Conservation (phyloP, 208 protist genomes). For the Leishmania arabica region DNA sequence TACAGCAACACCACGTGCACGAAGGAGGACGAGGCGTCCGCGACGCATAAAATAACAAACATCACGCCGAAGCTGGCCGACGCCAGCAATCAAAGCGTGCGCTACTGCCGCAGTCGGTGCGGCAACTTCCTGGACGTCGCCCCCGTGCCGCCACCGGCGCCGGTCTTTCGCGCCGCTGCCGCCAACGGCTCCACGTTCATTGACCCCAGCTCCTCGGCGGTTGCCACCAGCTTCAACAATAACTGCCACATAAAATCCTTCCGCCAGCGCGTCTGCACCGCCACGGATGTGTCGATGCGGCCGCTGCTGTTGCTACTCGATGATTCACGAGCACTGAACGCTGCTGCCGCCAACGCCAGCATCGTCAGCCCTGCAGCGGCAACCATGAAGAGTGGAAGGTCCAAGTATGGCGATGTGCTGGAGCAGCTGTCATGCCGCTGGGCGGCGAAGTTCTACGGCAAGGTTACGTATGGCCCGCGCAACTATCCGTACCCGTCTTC, state of each 20-base stretch:
- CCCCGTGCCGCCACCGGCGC: neutral
- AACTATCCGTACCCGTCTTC: slow-evolving; percentile 90
- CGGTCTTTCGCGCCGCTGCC: neutral
- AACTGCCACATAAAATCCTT: slow-evolving; percentile 63
- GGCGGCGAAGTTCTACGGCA: slow-evolving; percentile 87
- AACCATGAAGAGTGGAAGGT: neutral
- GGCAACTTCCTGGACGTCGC: neutral
- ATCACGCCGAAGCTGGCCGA: neutral
- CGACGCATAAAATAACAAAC: neutral
- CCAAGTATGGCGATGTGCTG: slow-evolving; percentile 52
- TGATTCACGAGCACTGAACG: slow-evolving; percentile 1
- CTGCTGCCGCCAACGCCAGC: neutral
- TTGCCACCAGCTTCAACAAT: slow-evolving; percentile 52
- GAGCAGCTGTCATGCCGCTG: slow-evolving; percentile 68
- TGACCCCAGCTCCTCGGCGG: slow-evolving; percentile 46
- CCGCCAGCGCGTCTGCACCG: slow-evolving; percentile 52
- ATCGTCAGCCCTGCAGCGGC: neutral
- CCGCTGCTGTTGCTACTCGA: slow-evolving; percentile 43
- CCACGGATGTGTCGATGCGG: slow-evolving; percentile 76
- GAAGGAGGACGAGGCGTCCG: slow-evolving; percentile 7
- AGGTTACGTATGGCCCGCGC: slow-evolving; percentile 82
- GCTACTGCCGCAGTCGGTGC: neutral
- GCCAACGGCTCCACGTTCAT: slow-evolving; percentile 50
- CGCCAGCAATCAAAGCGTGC: neutral
- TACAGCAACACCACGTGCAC: slow-evolving; percentile 52